Conservation (phyloP, 495 filamentous ascomycete species). For the Aspergillus egyptiacus region DNA sequence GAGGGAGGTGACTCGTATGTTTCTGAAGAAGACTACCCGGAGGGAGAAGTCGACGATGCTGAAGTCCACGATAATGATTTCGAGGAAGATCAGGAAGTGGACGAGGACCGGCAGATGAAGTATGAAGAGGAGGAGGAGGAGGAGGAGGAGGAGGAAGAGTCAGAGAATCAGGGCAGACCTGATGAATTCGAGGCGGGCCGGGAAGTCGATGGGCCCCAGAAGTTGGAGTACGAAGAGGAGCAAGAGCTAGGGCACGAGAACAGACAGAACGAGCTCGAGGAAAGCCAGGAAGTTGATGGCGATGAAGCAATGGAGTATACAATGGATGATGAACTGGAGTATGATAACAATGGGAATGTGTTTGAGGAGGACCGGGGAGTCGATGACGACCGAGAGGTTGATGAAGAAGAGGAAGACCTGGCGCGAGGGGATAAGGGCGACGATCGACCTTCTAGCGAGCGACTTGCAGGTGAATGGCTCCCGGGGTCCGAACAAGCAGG, state of each 20-base stretch:
- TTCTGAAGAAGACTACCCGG: not conserved
- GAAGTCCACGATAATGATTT: not conserved
- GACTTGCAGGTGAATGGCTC: not conserved
- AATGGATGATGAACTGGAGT: no score
- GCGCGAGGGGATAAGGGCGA: not conserved
- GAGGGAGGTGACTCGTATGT: not conserved
- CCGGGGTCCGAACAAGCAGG: constrained; percentile 8
- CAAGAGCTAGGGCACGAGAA: no score
- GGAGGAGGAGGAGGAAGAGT: not conserved
- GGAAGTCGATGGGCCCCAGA: no score
- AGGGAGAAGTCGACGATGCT: constrained; percentile 4
- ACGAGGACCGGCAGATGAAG: not conserved
- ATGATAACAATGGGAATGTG: no score
- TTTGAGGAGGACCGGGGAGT: not conserved
- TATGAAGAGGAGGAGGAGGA: not conserved
- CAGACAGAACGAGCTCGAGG: no score
- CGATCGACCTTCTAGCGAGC: not conserved
- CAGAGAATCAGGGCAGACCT: no score
- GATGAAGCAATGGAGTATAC: no score
- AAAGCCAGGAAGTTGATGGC: no score
- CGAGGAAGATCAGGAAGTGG: not conserved
- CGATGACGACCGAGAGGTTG: not conserved
- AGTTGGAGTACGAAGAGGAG: no score
- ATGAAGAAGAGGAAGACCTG: not conserved
- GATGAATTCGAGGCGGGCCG: no score